phyloP scores from a whole-genome alignment of 2,329 filamentous ascomycete genomes.

The Trichophyton verrucosum region DNA sequence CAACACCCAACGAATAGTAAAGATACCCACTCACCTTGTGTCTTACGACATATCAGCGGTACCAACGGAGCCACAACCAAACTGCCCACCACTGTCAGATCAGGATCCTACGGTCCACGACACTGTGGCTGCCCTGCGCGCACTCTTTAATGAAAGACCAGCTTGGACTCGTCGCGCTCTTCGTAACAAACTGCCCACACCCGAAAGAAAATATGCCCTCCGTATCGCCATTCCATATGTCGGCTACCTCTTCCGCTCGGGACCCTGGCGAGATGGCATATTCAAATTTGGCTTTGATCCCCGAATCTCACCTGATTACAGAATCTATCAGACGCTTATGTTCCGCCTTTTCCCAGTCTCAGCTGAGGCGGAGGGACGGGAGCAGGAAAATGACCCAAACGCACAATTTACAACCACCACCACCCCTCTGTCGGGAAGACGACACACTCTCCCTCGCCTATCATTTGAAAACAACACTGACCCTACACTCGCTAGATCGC shows the following conservation, averaged over 20 bases:
- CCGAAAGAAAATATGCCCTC: constrained; percentile 47
- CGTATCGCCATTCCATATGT: constrained; percentile 70
- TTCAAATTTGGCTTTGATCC: constrained; percentile 81
- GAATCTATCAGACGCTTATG: constrained; percentile 77
- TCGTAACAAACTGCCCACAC: constrained; percentile 53
- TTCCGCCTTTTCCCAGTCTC: constrained; percentile 52
- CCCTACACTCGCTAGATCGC: constrained; percentile 25
- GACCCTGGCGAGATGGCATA: constrained; percentile 81
- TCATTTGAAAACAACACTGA: constrained; percentile 9
- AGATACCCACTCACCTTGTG: constrained; percentile 47
- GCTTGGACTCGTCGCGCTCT: constrained; percentile 79
- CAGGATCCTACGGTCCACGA: constrained; percentile 48
- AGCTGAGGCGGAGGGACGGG: constrained; percentile 19
- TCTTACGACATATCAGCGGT: constrained; percentile 50
- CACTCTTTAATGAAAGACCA: constrained; percentile 59
- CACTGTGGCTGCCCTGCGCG: constrained; percentile 51
- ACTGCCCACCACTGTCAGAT: constrained; percentile 39
- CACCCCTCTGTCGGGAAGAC: constrained; percentile 17
- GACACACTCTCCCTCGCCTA: constrained; percentile 17
- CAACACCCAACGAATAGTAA: constrained; percentile 46
- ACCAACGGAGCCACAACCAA: constrained; percentile 48
- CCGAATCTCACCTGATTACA: constrained; percentile 59
- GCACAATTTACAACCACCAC: constrained; percentile 7
- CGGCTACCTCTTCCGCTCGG: constrained; percentile 84
- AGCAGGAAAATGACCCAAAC: constrained; percentile 12